Evolutionary conservation across 495 filamentous ascomycete species (phyloP).

Genomic region (Letharia columbiana): DNA sequence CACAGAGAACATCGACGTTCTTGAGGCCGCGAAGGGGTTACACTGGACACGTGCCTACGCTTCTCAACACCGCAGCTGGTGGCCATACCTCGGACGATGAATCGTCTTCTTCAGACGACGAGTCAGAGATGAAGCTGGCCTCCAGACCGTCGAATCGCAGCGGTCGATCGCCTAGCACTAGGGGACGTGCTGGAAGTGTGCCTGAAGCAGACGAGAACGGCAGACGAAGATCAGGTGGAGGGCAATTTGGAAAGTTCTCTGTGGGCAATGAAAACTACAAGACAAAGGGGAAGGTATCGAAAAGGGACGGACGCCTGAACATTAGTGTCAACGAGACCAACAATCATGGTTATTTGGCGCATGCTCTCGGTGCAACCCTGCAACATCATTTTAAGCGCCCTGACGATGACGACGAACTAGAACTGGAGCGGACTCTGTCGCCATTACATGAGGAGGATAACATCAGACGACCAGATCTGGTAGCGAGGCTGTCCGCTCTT

Average conservation of each 20-base stretch:
- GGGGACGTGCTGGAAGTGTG: background rate
- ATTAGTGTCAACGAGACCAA: conserved; percentile 62
- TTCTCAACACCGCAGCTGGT: conserved; percentile 19
- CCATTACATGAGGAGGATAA: conserved; percentile 18
- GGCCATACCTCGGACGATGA: conserved; percentile 12
- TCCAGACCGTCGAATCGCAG: conserved; percentile 15
- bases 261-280: conserved; percentile 56
- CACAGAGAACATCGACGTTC: conserved; percentile 14
- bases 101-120: conserved; percentile 21
- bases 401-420: background rate
- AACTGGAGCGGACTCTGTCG: conserved; percentile 6
- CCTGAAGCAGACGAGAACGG: background rate
- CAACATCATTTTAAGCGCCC: conserved; percentile 30
- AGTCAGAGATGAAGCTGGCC: conserved; percentile 6
- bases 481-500: conserved; percentile 24
- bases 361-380: conserved; percentile 54
- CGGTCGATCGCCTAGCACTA: conserved; percentile 7
- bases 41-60: conserved; percentile 20
- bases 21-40: conserved; percentile 16
- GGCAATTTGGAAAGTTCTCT: conserved; percentile 30
- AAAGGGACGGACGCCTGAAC: conserved; percentile 58
- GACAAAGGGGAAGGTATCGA: conserved; percentile 56
- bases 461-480: conserved; percentile 14
- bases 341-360: conserved; percentile 58
- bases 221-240: conserved; percentile 10